These are phyloP conservation scores for Neonectria hederae DNA, from an alignment of 2,329 filamentous ascomycete genomes.

Conservation along the genomic window DNA sequence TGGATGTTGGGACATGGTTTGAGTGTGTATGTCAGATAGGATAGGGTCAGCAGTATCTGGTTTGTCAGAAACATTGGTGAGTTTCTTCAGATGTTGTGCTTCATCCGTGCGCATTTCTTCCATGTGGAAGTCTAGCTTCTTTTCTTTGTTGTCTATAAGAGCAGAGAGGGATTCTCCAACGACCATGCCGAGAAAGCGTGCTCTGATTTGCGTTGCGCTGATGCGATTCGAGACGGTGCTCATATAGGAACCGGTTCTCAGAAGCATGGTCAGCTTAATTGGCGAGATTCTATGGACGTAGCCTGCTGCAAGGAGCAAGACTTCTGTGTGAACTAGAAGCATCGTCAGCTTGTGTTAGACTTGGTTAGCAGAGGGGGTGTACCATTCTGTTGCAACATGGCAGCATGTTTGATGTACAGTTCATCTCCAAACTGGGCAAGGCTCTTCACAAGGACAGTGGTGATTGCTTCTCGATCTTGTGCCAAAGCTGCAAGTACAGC, in stretches of 20 bases:
- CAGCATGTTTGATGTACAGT: conserved; percentile 85
- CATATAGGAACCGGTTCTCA: conserved; percentile 78
- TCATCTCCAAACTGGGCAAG: conserved; percentile 83
- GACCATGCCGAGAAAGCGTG: conserved; percentile 87
- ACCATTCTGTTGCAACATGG: conserved; percentile 91
- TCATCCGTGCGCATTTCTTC: conserved; percentile 80
- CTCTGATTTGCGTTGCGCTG: conserved; percentile 75
- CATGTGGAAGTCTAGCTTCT: conserved; percentile 82
- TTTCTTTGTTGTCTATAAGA: conserved; percentile 73
- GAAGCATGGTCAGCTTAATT: conserved; percentile 72
- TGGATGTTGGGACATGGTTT: conserved; percentile 4
- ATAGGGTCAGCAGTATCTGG: conserved; percentile 67
- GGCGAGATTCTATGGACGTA: conserved; percentile 75
- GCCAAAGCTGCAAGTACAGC: conserved; percentile 69
- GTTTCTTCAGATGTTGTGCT: conserved; percentile 75
- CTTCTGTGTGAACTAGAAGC: conserved; percentile 78
- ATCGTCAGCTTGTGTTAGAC: conserved; percentile 32
- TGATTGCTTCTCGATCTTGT: conserved; percentile 60
- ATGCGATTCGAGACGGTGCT: conserved; percentile 86
- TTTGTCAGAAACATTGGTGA: conserved; percentile 71
- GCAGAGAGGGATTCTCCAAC: conserved; percentile 78
- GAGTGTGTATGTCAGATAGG: conserved; percentile 31
- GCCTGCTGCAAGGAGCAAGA: conserved; percentile 79
- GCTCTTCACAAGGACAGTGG: conserved; percentile 71
- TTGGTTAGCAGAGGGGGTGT: conserved; percentile 9